phyloP scores from a whole-genome alignment of 1,284 basidiomycete genomes.

The Ceratobasidium sp. region DNA sequence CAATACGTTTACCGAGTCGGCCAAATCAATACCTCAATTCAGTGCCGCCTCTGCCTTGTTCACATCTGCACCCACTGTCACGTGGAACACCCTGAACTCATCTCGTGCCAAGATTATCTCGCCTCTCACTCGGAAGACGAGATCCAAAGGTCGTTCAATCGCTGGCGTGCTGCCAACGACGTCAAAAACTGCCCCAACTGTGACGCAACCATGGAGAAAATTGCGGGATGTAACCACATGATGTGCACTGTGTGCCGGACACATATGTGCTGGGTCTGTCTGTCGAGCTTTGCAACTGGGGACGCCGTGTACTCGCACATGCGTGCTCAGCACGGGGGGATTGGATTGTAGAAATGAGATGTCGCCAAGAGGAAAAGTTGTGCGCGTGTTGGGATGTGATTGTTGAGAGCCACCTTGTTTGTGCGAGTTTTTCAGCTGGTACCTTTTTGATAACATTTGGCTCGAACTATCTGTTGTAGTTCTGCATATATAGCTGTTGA shows the following conservation, averaged over 20 bases:
- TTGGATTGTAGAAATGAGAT: too few species aligned
- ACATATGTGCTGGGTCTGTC: slow-evolving; percentile 78
- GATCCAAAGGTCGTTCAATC: slow-evolving; percentile 67
- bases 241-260: slow-evolving; percentile 76
- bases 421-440: too few species aligned
- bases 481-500: too few species aligned
- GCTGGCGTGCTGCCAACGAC: slow-evolving; percentile 71
- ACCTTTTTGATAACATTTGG: too few species aligned
- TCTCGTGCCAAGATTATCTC: slow-evolving; percentile 69
- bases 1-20: slow-evolving; percentile 58
- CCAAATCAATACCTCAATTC: slow-evolving; percentile 66
- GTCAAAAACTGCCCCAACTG: slow-evolving; percentile 81
- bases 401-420: too few species aligned
- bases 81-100: slow-evolving; percentile 74
- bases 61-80: slow-evolving; percentile 78
- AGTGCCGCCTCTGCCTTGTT: slow-evolving; percentile 77
- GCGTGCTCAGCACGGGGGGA: too few species aligned
- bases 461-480: too few species aligned
- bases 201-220: slow-evolving; percentile 74
- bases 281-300: too few species aligned
- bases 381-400: too few species aligned
- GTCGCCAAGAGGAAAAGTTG: too few species aligned
- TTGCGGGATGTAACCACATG: slow-evolving; percentile 83
- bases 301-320: too few species aligned
- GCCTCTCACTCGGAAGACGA: slow-evolving; percentile 56